phyloP scores from a whole-genome alignment of 345 rosid species.

The Linum lewisii region DNA sequence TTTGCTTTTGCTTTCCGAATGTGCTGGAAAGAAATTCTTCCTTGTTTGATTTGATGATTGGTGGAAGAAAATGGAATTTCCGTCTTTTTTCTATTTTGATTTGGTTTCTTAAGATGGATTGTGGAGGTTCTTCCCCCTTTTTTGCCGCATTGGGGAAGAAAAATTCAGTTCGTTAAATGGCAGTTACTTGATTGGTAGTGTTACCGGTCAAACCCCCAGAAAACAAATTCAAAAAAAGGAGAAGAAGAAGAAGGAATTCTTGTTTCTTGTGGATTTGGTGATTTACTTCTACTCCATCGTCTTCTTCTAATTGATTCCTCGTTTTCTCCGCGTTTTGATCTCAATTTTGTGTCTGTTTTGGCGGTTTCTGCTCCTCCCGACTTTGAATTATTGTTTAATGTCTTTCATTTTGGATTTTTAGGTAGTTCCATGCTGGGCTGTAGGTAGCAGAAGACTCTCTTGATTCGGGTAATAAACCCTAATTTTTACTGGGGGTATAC shows the following conservation, averaged over 20 bases:
- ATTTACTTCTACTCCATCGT: not conserved
- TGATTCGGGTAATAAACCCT: constrained; percentile 9
- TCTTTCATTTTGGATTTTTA: constrained; percentile 7
- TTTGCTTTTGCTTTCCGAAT: too few relatives aligned
- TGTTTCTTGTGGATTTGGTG: not conserved
- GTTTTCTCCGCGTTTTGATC: not conserved
- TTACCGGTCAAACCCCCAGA: not conserved
- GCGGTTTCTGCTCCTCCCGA: constrained; percentile 13
- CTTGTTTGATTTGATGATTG: too few relatives aligned
- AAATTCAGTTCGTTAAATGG: not conserved
- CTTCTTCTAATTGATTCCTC: not conserved
- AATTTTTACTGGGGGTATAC: constrained; percentile 5
- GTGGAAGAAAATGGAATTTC: too few relatives aligned
- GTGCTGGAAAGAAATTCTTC: too few relatives aligned
- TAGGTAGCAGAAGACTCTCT: constrained; percentile 5
- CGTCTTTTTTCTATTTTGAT: not conserved
- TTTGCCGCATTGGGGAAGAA: too few relatives aligned
- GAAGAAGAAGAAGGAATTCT: too few relatives aligned
- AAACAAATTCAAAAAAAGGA: too few relatives aligned
- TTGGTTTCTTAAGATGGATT: not conserved
- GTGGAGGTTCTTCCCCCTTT: not conserved
- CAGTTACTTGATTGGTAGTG: not conserved
- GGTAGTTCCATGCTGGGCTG: constrained; percentile 3
- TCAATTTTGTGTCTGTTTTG: not conserved
- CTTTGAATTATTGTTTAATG: constrained; percentile 13